Conservation (phyloP, 1,284 basidiomycete genomes). For the Boletus smithii region DNA sequence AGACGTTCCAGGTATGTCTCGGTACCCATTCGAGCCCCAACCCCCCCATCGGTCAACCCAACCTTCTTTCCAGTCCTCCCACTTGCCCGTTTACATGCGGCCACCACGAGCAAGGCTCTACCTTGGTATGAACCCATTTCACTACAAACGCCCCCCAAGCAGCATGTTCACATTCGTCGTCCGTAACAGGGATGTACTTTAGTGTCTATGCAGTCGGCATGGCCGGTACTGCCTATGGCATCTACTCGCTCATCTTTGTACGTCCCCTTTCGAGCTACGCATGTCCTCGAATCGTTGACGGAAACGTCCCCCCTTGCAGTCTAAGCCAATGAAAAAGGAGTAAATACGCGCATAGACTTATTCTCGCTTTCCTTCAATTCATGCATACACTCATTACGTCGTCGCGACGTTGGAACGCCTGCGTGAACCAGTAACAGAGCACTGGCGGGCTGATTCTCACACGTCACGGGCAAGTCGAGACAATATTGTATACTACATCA, state of each 20-base stretch:
- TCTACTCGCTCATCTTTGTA: constrained; percentile 52
- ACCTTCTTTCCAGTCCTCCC: constrained; percentile 30
- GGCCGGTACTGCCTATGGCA: constrained; percentile 47
- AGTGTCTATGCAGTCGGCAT: constrained; percentile 53
- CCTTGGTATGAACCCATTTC: constrained; percentile 37
- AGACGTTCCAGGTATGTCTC: constrained; percentile 54
- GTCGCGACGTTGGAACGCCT: neutral
- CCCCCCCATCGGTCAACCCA: constrained; percentile 6
- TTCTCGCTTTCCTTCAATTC: constrained; percentile 8
- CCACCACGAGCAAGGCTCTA: constrained; percentile 47
- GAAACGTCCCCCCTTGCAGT: constrained; percentile 9
- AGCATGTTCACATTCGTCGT: neutral
- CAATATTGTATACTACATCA: constrained; percentile 1
- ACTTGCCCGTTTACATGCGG: constrained; percentile 45
- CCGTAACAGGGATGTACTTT: constrained; percentile 50
- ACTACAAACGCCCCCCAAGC: too few species aligned
- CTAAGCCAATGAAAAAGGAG: constrained; percentile 28
- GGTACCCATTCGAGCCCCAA: neutral
- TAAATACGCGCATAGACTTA: constrained; percentile 18
- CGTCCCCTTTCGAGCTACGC: constrained; percentile 20
- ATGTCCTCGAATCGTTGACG: neutral
- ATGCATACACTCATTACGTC: constrained; percentile 8
- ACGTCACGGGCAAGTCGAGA: neutral
- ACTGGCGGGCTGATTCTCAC: neutral
- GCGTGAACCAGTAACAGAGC: constrained; percentile 1